phyloP scores from a whole-genome alignment of 768 basidiomycete species.

The Auricularia cornea region DNA sequence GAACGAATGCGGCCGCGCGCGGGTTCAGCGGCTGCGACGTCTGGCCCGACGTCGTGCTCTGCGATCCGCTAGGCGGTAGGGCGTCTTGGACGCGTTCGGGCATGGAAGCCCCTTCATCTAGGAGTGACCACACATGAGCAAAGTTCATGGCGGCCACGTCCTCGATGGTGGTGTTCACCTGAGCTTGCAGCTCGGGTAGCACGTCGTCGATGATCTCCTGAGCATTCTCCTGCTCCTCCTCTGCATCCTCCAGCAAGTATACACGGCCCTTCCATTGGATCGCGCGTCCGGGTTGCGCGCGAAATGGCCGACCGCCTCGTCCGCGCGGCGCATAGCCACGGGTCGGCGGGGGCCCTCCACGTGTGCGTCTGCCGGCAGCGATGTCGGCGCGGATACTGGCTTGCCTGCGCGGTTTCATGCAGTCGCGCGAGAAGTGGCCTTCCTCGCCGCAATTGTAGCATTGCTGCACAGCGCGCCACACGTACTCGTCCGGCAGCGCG shows the following conservation, averaged over 20 bases:
- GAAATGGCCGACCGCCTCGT: not conserved
- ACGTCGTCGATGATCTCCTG: not conserved
- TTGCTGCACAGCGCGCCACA: not conserved
- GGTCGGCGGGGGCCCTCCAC: not conserved
- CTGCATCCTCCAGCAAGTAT: not conserved
- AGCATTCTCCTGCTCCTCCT: not conserved
- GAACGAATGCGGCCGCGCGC: not conserved
- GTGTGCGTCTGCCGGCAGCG: not conserved
- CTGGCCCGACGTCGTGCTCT: not conserved
- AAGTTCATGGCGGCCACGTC: not conserved
- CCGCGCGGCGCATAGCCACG: not conserved
- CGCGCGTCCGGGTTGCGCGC: not conserved
- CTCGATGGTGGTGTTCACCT: not conserved
- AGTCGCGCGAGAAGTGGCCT: not conserved
- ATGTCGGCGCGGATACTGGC: not conserved
- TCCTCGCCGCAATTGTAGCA: not conserved
- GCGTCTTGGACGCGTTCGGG: no score
- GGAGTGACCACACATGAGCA: not conserved
- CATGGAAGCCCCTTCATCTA: no score
- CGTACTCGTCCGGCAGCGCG: not conserved
- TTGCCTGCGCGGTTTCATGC: not conserved
- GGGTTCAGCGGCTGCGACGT: not conserved
- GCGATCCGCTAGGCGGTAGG: no score
- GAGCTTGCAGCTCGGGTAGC: not conserved
- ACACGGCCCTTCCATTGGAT: not conserved